Conservation (phyloP, 2,329 filamentous ascomycete genomes). For the Zymoseptoria tritici region DNA sequence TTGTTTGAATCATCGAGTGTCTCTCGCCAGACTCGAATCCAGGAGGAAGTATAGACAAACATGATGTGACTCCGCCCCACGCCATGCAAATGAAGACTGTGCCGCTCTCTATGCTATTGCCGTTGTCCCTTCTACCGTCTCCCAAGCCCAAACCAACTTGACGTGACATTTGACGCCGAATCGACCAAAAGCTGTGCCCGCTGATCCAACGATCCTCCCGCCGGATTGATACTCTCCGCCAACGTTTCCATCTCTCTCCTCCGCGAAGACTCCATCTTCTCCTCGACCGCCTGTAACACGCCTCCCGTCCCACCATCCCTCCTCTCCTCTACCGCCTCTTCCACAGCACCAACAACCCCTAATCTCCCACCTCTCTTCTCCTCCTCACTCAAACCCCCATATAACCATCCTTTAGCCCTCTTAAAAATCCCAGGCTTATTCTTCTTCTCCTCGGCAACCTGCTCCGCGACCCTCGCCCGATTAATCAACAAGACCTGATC, state of each 20-base stretch:
- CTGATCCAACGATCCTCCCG: slow-evolving; percentile 41
- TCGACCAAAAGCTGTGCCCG: slow-evolving; percentile 35
- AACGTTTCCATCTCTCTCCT: slow-evolving; percentile 23
- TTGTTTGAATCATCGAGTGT: no score
- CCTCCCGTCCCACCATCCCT: slow-evolving; percentile 2
- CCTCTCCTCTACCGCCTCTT: slow-evolving; percentile 17
- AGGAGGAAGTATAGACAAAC: no score
- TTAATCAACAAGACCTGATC: slow-evolving; percentile 47
- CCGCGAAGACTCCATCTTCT: slow-evolving; percentile 24
- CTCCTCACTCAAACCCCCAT: slow-evolving; percentile 28
- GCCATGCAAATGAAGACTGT: slow-evolving; percentile 9
- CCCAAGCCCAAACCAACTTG: slow-evolving; percentile 42
- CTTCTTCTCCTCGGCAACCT: slow-evolving; percentile 40
- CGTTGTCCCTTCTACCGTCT: slow-evolving; percentile 22
- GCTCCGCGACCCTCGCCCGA: slow-evolving; percentile 56
- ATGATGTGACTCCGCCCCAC: background rate
- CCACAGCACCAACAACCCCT: slow-evolving; percentile 15
- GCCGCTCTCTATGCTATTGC: background rate
- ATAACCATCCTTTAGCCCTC: slow-evolving; percentile 27
- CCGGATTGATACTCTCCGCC: slow-evolving; percentile 20
- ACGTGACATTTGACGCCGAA: slow-evolving; percentile 31
- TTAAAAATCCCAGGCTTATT: slow-evolving; percentile 32
- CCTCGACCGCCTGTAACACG: slow-evolving; percentile 28
- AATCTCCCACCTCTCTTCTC: slow-evolving; percentile 33
- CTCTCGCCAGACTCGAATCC: no score